Base-by-base conservation (phyloP, 1,139 yeast genomes). In the Hyphopichia khmerensis region DNA sequence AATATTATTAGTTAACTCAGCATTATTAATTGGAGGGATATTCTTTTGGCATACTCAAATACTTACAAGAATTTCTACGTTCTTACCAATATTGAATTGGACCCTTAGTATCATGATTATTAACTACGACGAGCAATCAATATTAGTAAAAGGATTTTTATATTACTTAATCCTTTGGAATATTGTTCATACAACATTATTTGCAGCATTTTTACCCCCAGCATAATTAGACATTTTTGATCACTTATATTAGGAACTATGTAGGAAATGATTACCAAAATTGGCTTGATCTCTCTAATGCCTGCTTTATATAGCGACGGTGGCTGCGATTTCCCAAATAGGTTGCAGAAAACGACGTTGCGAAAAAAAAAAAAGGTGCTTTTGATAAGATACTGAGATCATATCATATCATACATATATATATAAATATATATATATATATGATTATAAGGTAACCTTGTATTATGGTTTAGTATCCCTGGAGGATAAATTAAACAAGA, bases 1-100 rank as follows among this genome's bases (percentile, higher is more conserved):
- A 2, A 51, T 69, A 24, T 47, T 77, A 14, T 49, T 69, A 15
- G 63, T 80, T 2, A 64, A 78, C 17, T 41, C 53, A 0, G 52
- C 75, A 0, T 67, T 84, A 45, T 47, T 83, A 3, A 39, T 79
- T 4, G 67, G 84, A 4, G 81, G 84, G 4, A 40, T 82, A 2
- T 65, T 81, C 39, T 71, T 83, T 49, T 86, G 95, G 80, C 93
- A 93, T 59, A 87, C 85, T 33, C 99, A 93, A 62, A 89, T 91
- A 35, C 70, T 91, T 44, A 88, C 87, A 38, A 72, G 99, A 41
- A 77, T 91, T 4, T 79, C 84, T 8, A 77, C 95, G 8, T 88
- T 89, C 53, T 61, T 87, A 36, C 97, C 97, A 0, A 58, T 87
- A 8, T 76, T 80, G 42, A 77, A 81, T 53, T 88, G 96, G 96